Base-by-base conservation (phyloP, 2,329 filamentous ascomycete species). In the Trichoderma polysporum region DNA sequence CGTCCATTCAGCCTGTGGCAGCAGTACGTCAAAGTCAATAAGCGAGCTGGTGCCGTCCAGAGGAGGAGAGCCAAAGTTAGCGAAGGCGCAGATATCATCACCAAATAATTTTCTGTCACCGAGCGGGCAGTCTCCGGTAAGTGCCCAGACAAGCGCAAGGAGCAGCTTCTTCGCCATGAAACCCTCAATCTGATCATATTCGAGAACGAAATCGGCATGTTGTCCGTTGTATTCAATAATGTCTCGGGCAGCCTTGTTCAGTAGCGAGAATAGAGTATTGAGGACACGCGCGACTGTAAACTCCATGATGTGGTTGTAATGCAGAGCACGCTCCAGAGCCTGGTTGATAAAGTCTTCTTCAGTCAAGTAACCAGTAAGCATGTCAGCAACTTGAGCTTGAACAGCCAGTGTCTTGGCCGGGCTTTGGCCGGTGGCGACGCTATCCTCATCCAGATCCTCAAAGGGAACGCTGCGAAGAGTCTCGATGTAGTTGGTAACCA, bases 261-360 rank as follows among this genome's bases (percentile, higher is more conserved):
- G 82, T 29, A 99, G 84, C 50, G 94, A 98, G 83, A 99, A 99
- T 22, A 99, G 82, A 0, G 95, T 99, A 70, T 90, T 95, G 39
- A 99, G 85, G 4, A 93, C 94, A 66, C 95, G 92, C 58, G 94
- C 92, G 58, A 92, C 86, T 0, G 95, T 98, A 76, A 95, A 99
- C 73, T 97, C 93, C 95, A 99, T 99, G 76, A 99, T 99, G 78
- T 99, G 95, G 70, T 90, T 92, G 81, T 92, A 96, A 70, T 86
- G 85, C 73, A 87, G 85, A 4, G 94, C 93, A 76, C 92, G 86
- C 62, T 89, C 85, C 4, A 99, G 85, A 3, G 90, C 91, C 69
- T 91, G 89, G 31, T 89, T 81, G 50, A 98, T 89, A 74, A 99
- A 94, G 72, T 92, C 85, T 72, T 97, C 93, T 7, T 86, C 88